Evolutionary conservation across 2,329 filamentous ascomycete genomes (phyloP), one percentile per base, ranked within the genome.

Genomic region (Colletotrichum australisinense): DNA sequence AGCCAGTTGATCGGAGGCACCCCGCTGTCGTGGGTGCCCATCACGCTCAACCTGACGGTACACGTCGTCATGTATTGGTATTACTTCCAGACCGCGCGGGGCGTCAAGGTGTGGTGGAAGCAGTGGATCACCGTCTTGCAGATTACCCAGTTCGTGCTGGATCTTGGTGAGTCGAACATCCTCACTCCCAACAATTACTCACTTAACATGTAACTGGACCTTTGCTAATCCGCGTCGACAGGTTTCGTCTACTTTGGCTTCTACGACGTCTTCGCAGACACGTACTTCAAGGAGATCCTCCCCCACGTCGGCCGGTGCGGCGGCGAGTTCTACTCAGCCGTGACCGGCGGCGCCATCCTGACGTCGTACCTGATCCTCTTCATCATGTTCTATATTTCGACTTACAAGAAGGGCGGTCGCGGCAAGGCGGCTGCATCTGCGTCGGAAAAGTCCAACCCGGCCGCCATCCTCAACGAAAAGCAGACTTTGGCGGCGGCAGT

Each of bases 11-110:
- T 96, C 78, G 94, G 94, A 76, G 88, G 93, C 81, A 97, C 94
- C 28, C 88, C 94, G 26, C 94, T 97, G 62, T 95, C 94, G 75
- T 97, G 94, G 94, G 93, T 95, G 62, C 90, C 92, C 69, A 97
- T 97, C 81, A 92, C 90, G 52, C 90, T 97, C 77, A 97, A 97
- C 88, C 85, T 97, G 81, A 89, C 89, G 74, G 94, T 97, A 66
- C 94, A 97, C 84, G 94, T 97, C 68, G 92, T 97, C 81, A 97
- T 97, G 94, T 97, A 97, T 91, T 97, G 94, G 94, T 97, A 97
- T 90, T 97, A 97, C 89, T 97, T 97, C 90, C 94, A 97, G 87
- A 94, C 93, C 79, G 94, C 94, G 63, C 93, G 94, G 76, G 95
- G 95, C 76, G 91, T 97, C 83, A 91, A 91, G 80, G 95, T 97